phyloP scores from a whole-genome alignment of 768 basidiomycete species.

The Hygrocybe coccinea region DNA sequence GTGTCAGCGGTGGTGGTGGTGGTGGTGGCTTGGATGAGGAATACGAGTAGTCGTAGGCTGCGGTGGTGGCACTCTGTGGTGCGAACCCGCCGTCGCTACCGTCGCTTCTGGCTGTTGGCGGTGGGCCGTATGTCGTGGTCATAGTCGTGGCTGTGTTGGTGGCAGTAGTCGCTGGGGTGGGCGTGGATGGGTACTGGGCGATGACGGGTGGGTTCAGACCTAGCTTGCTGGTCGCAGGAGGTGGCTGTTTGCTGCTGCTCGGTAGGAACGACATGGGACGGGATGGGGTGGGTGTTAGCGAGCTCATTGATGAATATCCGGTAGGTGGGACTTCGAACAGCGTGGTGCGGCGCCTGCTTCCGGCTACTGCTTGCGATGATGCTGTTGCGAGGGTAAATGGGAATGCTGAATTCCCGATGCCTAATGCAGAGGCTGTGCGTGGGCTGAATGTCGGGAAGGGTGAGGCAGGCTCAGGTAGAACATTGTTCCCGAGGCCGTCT shows the following conservation, averaged over 20 bases:
- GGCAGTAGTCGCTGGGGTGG: conserved; percentile 27
- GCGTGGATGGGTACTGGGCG: too few species aligned
- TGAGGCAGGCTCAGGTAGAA: conserved; percentile 70
- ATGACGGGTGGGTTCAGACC: too few species aligned
- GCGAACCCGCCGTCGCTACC: too few species aligned
- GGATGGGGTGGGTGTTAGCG: conserved; percentile 17
- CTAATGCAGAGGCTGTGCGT: conserved; percentile 9
- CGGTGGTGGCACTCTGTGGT: conserved; percentile 15
- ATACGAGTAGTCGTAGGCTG: conserved; percentile 45
- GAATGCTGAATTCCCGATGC: conserved; percentile 12
- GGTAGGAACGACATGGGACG: conserved; percentile 15
- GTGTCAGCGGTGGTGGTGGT: conserved; percentile 62
- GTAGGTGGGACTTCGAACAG: conserved; percentile 34
- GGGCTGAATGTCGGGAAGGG: conserved; percentile 55
- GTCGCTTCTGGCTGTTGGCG: conserved; percentile 28
- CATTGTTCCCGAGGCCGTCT: conserved; percentile 36
- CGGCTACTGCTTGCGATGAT: conserved; percentile 46
- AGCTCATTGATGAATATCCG: conserved; percentile 26
- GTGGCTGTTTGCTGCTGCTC: conserved; percentile 5
- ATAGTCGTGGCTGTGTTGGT: conserved; percentile 30
- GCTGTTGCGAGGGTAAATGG: conserved; percentile 25
- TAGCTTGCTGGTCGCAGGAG: conserved; percentile 1
- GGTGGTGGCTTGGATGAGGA: conserved; percentile 44
- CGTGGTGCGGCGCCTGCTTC: conserved; percentile 54
- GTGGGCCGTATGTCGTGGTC: conserved; percentile 53